Evolutionary conservation across 441 rosid genomes (phyloP).

Genomic region (Eruca vesicaria): DNA sequence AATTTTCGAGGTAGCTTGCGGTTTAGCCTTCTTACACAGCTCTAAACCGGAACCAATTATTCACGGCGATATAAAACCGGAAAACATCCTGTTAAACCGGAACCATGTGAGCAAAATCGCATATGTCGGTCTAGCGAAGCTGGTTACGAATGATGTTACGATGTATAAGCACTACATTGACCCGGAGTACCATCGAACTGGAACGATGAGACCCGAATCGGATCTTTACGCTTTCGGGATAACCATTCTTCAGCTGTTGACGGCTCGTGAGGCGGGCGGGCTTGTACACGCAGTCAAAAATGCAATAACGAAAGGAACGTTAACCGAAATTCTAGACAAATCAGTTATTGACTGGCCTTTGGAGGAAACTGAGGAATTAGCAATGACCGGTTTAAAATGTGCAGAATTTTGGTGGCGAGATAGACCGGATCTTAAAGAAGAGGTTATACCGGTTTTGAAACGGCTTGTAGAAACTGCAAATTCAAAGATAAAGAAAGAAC

Average conservation of each 20-base stretch:
- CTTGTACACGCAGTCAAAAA: constrained; percentile 52
- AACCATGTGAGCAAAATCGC: constrained; percentile 81
- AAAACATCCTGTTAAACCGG: no score
- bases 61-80: no score
- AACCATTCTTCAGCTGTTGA: no score
- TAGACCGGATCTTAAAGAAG: no score
- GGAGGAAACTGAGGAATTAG: constrained; percentile 70
- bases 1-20: constrained; percentile 80
- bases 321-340: no score
- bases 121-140: constrained; percentile 78
- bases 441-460: no score
- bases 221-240: no score
- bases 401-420: constrained; percentile 68
- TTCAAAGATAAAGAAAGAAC: no score
- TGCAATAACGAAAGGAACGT: constrained; percentile 52
- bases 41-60: constrained; percentile 87
- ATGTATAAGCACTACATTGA: constrained; percentile 72
- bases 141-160: constrained; percentile 60
- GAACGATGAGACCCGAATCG: constrained; percentile 81
- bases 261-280: constrained; percentile 56
- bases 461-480: no score
- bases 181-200: no score
- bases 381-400: constrained; percentile 62
- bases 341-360: constrained; percentile 77
- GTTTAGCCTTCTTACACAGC: no score